Percentiles rank a stretch among this genome's conserved stretches.
Conservation (phyloP, 805 yeast species). For the Candida pseudofarinosa region DNA sequence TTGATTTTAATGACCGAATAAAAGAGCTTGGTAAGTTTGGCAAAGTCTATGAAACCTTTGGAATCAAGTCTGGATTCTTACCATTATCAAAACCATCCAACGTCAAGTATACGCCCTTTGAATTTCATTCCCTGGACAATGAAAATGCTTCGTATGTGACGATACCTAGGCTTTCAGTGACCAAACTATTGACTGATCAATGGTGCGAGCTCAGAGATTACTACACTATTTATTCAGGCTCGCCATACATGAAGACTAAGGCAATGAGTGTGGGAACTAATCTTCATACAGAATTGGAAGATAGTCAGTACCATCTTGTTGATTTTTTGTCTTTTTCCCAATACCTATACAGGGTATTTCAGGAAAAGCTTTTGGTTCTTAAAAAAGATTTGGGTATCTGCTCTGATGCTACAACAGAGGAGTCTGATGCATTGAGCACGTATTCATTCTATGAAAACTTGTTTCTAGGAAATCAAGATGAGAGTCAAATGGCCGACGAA, state of each 20-base stretch:
- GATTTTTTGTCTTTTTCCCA: conserved; percentile 12
- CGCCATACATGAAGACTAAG: conserved; percentile 22
- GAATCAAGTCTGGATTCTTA: conserved; percentile 1
- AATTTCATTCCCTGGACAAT: conserved; percentile 22
- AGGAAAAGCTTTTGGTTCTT: conserved; percentile 1
- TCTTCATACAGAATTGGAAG: conserved; percentile 48
- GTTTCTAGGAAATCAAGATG: background rate
- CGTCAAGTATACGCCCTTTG: conserved; percentile 18
- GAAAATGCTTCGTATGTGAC: conserved; percentile 17
- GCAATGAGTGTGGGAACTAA: conserved; percentile 46
- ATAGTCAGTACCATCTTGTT: conserved; percentile 37
- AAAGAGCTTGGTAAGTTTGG: background rate
- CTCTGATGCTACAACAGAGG: background rate
- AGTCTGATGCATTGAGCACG: background rate
- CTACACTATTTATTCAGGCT: conserved; percentile 49
- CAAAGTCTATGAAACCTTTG: background rate
- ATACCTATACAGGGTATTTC: conserved; percentile 5
- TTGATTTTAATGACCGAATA: no score
- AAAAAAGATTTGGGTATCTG: conserved; percentile 1
- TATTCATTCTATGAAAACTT: background rate
- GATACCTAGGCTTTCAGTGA: conserved; percentile 50
- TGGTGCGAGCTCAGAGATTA: conserved; percentile 68
- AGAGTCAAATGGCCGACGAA: conserved; percentile 20
- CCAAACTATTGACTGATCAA: conserved; percentile 50
- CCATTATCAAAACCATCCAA: conserved; percentile 13